These are phyloP conservation scores for Fusarium keratoplasticum DNA, from an alignment of 2,329 filamentous ascomycete genomes.

Conservation along the genomic window DNA sequence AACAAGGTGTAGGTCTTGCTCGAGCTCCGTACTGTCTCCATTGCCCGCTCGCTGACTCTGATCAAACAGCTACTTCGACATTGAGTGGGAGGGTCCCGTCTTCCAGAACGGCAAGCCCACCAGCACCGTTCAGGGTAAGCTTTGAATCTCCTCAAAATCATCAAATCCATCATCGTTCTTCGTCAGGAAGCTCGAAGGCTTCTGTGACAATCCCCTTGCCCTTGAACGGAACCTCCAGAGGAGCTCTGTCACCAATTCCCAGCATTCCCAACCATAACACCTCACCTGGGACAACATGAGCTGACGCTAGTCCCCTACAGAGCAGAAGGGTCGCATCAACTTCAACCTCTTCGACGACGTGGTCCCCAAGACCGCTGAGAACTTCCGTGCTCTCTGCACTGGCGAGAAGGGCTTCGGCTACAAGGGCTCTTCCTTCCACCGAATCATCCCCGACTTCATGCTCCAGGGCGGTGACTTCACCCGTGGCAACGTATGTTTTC, in stretches of 20 bases:
- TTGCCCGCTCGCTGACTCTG: constrained; percentile 35
- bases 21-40: constrained; percentile 19
- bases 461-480: constrained; percentile 97
- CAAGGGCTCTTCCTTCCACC: constrained; percentile 87
- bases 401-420: constrained; percentile 86
- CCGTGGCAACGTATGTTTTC: constrained; percentile 80
- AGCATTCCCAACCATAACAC: constrained; percentile 3
- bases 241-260: constrained; percentile 10
- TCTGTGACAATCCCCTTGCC: neutral
- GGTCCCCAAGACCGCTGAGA: constrained; percentile 88
- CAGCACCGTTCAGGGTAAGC: constrained; percentile 69
- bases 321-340: constrained; percentile 82
- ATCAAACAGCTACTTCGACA: constrained; percentile 73
- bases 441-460: constrained; percentile 94
- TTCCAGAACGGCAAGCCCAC: constrained; percentile 71
- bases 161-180: constrained; percentile 10
- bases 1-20: constrained; percentile 71
- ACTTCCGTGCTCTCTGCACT: constrained; percentile 89
- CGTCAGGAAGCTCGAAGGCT: neutral
- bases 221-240: neutral
- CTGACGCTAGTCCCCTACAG: constrained; percentile 57
- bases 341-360: constrained; percentile 89
- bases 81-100: constrained; percentile 78
- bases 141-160: constrained; percentile 10
- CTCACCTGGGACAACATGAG: constrained; percentile 1